phyloP scores from a whole-genome alignment of 768 basidiomycete species.

The Trametes punicea region DNA sequence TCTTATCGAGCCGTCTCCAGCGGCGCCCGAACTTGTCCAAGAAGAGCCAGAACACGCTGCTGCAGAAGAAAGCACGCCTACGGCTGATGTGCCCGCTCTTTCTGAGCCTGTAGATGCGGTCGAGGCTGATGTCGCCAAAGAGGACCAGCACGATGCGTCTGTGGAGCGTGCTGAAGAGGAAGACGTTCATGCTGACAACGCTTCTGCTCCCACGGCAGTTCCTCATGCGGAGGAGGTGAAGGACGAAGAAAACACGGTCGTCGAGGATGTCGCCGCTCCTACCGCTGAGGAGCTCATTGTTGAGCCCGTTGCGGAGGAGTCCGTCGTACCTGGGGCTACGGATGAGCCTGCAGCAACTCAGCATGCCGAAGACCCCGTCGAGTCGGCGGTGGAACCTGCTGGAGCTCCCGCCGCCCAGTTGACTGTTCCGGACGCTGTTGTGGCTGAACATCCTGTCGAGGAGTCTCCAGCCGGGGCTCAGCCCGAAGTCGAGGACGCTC shows the following conservation, averaged over 20 bases:
- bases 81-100: too few relatives aligned
- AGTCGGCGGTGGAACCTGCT: background rate
- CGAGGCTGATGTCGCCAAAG: background rate
- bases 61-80: background rate
- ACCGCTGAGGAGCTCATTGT: background rate
- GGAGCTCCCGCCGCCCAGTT: background rate
- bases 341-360: background rate
- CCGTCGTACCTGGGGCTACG: background rate
- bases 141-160: background rate
- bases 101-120: background rate
- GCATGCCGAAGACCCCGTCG: background rate
- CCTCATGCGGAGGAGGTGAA: slow-evolving; percentile 1
- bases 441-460: background rate
- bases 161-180: background rate
- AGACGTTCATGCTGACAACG: background rate
- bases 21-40: background rate
- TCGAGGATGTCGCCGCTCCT: background rate
- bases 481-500: background rate
- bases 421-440: too few relatives aligned
- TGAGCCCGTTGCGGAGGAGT: background rate
- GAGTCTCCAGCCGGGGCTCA: background rate
- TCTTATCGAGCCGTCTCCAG: slow-evolving; percentile 2
- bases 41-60: background rate
- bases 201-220: background rate
- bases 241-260: background rate